These are phyloP conservation scores for Trypanosomatidae sp. DNA, from an alignment of 208 protist genomes.

Conservation along the genomic window DNA sequence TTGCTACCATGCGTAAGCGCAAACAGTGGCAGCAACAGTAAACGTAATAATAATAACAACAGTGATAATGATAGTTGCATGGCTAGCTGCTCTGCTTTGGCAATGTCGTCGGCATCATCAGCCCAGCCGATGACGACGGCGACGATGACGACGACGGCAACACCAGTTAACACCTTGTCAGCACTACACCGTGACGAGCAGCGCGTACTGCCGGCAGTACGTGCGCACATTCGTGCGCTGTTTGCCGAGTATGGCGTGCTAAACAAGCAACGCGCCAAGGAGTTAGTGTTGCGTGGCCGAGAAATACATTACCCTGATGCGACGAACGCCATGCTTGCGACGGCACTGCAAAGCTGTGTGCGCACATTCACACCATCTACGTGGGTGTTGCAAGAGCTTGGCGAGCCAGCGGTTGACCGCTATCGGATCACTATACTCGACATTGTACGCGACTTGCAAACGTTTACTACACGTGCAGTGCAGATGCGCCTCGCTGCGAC, in stretches of 20 bases:
- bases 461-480: constrained; percentile 39
- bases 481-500: constrained; percentile 13
- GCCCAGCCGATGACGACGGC: not conserved
- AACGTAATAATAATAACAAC: not conserved
- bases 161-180: constrained; percentile 31
- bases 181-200: no score
- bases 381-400: constrained; percentile 55
- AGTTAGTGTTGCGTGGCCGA: constrained; percentile 47
- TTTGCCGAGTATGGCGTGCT: constrained; percentile 76
- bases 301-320: constrained; percentile 49
- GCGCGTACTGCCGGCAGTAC: no score
- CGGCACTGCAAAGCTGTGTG: constrained; percentile 46
- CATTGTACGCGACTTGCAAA: constrained; percentile 30
- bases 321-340: constrained; percentile 65
- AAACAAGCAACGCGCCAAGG: constrained; percentile 72
- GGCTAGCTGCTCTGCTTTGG: not conserved
- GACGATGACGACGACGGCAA: not conserved
- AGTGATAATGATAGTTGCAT: not conserved
- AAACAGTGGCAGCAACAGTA: no score
- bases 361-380: constrained; percentile 64
- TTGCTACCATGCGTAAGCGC: no score
- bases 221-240: constrained; percentile 49
- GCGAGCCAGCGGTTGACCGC: constrained; percentile 52
- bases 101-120: not conserved
- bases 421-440: constrained; percentile 58